Conservation (phyloP, 805 yeast genomes). For the Sugiyamaella lignohabitans region DNA sequence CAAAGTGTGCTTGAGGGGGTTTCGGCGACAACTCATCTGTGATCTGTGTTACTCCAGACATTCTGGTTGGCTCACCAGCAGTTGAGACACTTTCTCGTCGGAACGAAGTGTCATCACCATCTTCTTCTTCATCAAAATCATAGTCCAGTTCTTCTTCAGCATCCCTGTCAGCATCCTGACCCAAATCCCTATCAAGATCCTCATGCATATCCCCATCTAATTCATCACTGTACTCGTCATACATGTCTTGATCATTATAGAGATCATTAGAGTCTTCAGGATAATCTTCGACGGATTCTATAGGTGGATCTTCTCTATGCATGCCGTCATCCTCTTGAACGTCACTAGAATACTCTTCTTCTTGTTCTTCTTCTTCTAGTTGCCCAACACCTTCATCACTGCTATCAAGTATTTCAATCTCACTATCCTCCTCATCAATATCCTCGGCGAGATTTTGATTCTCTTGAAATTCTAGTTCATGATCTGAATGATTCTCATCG, state of each 20-base stretch:
- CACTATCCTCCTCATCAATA: constrained; percentile 2
- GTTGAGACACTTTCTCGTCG: too few relatives aligned
- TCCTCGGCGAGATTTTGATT: constrained; percentile 6
- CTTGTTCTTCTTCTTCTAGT: constrained; percentile 1
- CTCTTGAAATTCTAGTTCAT: constrained; percentile 5
- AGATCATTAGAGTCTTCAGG: constrained; percentile 2
- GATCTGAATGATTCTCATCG: constrained; percentile 2
- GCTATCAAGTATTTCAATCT: not conserved
- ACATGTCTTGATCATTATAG: constrained; percentile 1
- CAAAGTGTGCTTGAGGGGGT: too few relatives aligned
- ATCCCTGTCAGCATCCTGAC: constrained; percentile 6
- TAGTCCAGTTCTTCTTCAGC: constrained; percentile 3
- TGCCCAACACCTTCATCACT: constrained; percentile 3
- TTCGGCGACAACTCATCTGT: too few relatives aligned
- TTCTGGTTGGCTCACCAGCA: too few relatives aligned
- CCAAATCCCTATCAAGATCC: constrained; percentile 3
- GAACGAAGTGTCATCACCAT: too few relatives aligned
- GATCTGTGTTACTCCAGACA: too few relatives aligned
- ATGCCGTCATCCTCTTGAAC: too few relatives aligned
- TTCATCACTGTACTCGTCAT: too few relatives aligned
- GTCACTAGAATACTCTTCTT: too few relatives aligned
- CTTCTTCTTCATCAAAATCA: constrained; percentile 1
- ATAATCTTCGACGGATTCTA: not conserved
- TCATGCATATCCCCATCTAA: too few relatives aligned
- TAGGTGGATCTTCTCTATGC: too few relatives aligned